A percentile compares a stretch with the other conserved stretches of the same genome.
phyloP scores from a whole-genome alignment of 2,329 filamentous ascomycete species.

The Sphaerulina vaccinii region DNA sequence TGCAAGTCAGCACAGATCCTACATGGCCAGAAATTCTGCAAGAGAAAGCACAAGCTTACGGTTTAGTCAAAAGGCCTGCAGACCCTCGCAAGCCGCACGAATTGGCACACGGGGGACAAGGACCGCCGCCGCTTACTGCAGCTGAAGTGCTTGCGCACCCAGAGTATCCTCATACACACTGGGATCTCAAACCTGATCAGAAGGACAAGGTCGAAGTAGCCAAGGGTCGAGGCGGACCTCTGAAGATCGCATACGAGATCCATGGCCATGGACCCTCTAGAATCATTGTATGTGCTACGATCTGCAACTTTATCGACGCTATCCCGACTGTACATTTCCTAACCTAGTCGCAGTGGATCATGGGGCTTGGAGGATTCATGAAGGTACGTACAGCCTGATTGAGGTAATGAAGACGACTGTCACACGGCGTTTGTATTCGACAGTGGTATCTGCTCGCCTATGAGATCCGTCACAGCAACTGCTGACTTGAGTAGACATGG shows the following conservation, averaged over 20 bases:
- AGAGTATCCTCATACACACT: slow-evolving; percentile 65
- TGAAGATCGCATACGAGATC: slow-evolving; percentile 75
- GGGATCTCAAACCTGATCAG: slow-evolving; percentile 65
- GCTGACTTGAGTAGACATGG: slow-evolving; percentile 34
- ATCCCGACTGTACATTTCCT: slow-evolving; percentile 9
- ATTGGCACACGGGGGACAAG: slow-evolving; percentile 20
- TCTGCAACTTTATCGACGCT: slow-evolving; percentile 14
- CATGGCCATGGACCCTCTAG: slow-evolving; percentile 72
- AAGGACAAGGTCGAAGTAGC: slow-evolving; percentile 65
- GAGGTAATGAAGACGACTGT: neutral
- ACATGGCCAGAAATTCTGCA: slow-evolving; percentile 17
- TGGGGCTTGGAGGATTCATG: slow-evolving; percentile 71
- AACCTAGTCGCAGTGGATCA: slow-evolving; percentile 61
- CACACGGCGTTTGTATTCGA: neutral
- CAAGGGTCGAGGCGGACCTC: slow-evolving; percentile 68
- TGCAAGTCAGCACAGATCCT: slow-evolving; percentile 17
- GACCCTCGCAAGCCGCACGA: slow-evolving; percentile 22
- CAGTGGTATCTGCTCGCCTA: neutral
- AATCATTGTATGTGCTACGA: slow-evolving; percentile 62
- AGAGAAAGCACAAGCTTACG: slow-evolving; percentile 19
- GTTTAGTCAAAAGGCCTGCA: slow-evolving; percentile 15
- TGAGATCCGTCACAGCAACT: neutral
- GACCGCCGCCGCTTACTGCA: slow-evolving; percentile 45
- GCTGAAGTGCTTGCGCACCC: slow-evolving; percentile 64
- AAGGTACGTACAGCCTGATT: slow-evolving; percentile 34